Percentiles rank a stretch among this genome's conserved stretches.
Evolutionary conservation across 768 basidiomycete species (phyloP).

Genomic region (Mycena vitilis): DNA sequence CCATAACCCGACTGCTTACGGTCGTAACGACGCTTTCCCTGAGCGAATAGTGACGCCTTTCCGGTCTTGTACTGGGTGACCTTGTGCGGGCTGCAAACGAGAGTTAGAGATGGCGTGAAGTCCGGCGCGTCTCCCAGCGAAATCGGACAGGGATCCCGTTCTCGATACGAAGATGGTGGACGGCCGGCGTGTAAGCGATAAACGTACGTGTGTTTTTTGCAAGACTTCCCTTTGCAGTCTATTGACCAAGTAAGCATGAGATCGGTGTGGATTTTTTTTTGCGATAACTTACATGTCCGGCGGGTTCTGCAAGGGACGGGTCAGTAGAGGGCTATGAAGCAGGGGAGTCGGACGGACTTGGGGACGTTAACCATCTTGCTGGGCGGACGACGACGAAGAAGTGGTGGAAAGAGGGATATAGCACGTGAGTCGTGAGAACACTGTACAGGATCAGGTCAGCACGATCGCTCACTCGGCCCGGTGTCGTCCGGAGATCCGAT

Average conservation of each 20-base stretch:
- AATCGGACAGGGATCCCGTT: no score
- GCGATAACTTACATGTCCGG: slow-evolving; percentile 86
- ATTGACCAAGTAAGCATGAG: slow-evolving; percentile 25
- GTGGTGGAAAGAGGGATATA: neutral
- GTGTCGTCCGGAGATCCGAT: no score
- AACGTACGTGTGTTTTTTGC: slow-evolving; percentile 96
- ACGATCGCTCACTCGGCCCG: no score
- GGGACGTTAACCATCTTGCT: slow-evolving; percentile 92
- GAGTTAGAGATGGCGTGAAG: neutral
- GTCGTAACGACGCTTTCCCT: slow-evolving; percentile 99
- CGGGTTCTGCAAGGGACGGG: slow-evolving; percentile 72
- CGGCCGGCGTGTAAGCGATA: neutral
- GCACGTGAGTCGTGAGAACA: slow-evolving; percentile 10
- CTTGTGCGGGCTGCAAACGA: slow-evolving; percentile 85
- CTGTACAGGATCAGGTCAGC: no score
- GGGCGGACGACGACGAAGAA: slow-evolving; percentile 53
- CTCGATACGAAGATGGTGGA: no score
- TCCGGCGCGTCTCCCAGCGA: neutral
- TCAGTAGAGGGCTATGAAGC: slow-evolving; percentile 25
- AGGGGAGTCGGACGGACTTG: slow-evolving; percentile 69
- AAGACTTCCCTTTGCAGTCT: slow-evolving; percentile 97
- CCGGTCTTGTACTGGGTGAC: slow-evolving; percentile 99
- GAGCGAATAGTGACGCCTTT: slow-evolving; percentile 96
- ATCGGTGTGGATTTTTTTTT: slow-evolving; percentile 1
- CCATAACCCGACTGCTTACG: slow-evolving; percentile 99